Percentiles rank a stretch among this genome's conserved stretches.
phyloP scores from a whole-genome alignment of 176 grass and related monocot genomes.

The Paspalum vaginatum region DNA sequence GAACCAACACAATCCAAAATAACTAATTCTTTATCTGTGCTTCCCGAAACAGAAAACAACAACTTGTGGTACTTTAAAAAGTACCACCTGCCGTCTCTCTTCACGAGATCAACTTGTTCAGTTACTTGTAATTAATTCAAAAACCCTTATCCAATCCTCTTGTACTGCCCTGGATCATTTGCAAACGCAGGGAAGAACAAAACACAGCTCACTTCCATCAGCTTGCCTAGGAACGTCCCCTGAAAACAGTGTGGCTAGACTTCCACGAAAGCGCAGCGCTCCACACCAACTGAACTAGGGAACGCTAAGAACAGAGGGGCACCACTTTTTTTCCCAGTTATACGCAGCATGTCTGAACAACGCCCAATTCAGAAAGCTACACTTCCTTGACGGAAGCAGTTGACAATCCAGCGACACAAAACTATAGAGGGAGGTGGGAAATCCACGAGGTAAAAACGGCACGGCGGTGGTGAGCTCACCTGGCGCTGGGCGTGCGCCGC shows the following conservation, averaged over 20 bases:
- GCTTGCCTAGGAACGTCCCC: neutral
- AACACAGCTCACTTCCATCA: slow-evolving; percentile 24
- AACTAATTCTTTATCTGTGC: slow-evolving; percentile 19
- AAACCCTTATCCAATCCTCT: slow-evolving; percentile 4
- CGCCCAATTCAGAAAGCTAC: neutral
- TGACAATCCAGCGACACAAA: slow-evolving; percentile 1
- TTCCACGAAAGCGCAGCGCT: neutral
- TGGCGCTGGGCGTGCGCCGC: slow-evolving; percentile 65
- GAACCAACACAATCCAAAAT: neutral
- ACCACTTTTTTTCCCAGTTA: neutral
- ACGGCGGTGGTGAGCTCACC: slow-evolving; percentile 38
- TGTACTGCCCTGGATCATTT: neutral
- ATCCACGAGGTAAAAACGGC: neutral
- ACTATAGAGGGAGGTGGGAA: neutral
- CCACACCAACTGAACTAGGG: neutral
- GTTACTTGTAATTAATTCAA: slow-evolving; percentile 11
- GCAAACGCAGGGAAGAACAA: slow-evolving; percentile 1
- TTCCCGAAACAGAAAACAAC: slow-evolving; percentile 13
- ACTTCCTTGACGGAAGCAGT: neutral
- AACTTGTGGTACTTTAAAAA: slow-evolving; percentile 31
- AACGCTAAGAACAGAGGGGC: neutral
- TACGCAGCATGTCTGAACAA: neutral
- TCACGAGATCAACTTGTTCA: slow-evolving; percentile 28
- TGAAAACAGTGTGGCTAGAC: neutral
- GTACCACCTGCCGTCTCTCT: slow-evolving; percentile 36